Percentiles rank a stretch among this genome's conserved stretches.
Evolutionary conservation across 1,284 basidiomycete species (phyloP).

Genomic region (Cutaneotrichosporon sp.): DNA sequence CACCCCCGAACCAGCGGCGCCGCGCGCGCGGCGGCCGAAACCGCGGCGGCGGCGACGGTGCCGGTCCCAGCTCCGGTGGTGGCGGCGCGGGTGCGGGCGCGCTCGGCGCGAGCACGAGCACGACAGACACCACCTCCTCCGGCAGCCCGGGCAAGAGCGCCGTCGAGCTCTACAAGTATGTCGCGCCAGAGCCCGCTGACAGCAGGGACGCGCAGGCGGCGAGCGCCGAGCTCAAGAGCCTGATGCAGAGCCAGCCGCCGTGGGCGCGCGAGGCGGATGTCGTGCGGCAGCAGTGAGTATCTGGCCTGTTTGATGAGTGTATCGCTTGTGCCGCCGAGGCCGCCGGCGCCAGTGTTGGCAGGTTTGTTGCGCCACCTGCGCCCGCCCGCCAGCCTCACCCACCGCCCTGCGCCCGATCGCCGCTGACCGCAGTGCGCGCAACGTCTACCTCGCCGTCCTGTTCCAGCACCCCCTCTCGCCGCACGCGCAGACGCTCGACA

Average conservation of each 20-base stretch:
- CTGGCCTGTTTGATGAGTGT: neutral
- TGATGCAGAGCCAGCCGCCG: conserved; percentile 67
- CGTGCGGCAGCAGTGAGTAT: conserved; percentile 73
- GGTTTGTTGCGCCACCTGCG: too few species aligned
- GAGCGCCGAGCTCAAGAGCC: conserved; percentile 39
- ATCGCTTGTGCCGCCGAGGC: too few species aligned
- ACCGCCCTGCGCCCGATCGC: too few species aligned
- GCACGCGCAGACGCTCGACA: conserved; percentile 77
- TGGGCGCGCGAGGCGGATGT: conserved; percentile 82
- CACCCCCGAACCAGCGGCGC: conserved; percentile 13
- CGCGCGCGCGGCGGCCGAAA: conserved; percentile 9
- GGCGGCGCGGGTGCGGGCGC: neutral
- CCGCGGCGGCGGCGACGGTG: conserved; percentile 1
- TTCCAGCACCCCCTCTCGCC: conserved; percentile 71
- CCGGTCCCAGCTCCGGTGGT: neutral
- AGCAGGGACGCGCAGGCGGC: conserved; percentile 27
- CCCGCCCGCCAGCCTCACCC: neutral
- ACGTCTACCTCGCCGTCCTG: conserved; percentile 71
- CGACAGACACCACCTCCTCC: neutral
- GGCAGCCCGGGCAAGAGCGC: conserved; percentile 6
- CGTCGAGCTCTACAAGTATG: conserved; percentile 18
- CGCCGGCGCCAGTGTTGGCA: too few species aligned
- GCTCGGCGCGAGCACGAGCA: neutral
- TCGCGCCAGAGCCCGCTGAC: neutral
- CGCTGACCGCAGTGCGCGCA: conserved; percentile 65